phyloP scores from a whole-genome alignment of 208 protist species.

The Willaertia magna region DNA sequence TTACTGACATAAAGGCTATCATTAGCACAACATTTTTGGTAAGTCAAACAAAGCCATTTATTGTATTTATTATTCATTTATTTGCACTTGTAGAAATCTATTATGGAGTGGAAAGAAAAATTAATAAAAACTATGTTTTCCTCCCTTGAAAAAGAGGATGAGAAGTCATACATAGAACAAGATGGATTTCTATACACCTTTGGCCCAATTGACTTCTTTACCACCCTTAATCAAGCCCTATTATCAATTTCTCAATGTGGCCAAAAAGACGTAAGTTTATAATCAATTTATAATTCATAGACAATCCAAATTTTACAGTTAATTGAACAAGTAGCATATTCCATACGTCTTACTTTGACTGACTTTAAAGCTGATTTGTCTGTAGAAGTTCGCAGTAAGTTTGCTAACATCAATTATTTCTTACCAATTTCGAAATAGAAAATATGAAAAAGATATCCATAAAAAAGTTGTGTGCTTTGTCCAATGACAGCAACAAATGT shows the following conservation, averaged over 20 bases:
- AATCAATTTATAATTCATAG: neutral
- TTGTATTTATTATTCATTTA: neutral
- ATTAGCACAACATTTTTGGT: neutral
- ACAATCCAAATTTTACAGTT: neutral
- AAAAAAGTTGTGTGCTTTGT: neutral
- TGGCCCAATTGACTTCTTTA: neutral
- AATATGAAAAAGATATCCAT: neutral
- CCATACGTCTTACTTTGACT: neutral
- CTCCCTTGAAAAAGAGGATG: neutral
- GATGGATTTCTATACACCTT: neutral
- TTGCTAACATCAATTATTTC: too few species aligned
- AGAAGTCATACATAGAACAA: neutral
- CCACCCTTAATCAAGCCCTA: neutral
- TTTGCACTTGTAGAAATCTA: neutral
- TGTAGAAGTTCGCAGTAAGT: neutral
- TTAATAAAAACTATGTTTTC: neutral
- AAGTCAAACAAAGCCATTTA: neutral
- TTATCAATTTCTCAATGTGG: neutral
- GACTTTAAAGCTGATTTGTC: neutral
- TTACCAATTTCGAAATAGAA: neutral
- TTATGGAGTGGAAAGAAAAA: neutral
- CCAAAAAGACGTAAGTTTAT: neutral
- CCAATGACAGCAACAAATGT: neutral
- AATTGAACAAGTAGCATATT: neutral
- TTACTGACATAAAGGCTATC: neutral